Percentiles rank a stretch among this genome's conserved stretches.
These are phyloP conservation scores for Sonneratia caseolaris DNA, from an alignment of 345 rosid genomes.

Conservation along the genomic window DNA sequence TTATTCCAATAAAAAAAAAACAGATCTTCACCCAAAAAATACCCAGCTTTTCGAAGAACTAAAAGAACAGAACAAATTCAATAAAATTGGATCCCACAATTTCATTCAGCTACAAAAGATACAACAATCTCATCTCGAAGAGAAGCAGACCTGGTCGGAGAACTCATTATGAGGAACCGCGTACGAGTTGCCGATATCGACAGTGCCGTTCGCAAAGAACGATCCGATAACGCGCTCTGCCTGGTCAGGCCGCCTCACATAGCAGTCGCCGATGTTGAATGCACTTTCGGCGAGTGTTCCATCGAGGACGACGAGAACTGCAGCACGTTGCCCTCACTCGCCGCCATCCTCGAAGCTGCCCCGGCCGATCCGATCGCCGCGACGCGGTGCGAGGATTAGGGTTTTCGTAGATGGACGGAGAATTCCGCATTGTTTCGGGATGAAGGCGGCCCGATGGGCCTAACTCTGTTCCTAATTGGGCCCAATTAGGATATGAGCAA, in stretches of 20 bases:
- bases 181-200: slow-evolving; percentile 85
- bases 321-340: slow-evolving; percentile 56
- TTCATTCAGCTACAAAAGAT: not conserved
- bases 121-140: not conserved
- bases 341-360: slow-evolving; percentile 39
- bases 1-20: not conserved
- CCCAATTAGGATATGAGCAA: no score
- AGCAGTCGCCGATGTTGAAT: slow-evolving; percentile 90
- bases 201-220: slow-evolving; percentile 72
- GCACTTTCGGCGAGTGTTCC: slow-evolving; percentile 52
- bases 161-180: slow-evolving; percentile 97
- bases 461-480: no score
- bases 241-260: slow-evolving; percentile 84
- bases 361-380: not conserved
- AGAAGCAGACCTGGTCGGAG: slow-evolving; percentile 54
- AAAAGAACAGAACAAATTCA: not conserved
- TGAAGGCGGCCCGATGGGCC: no score
- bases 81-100: no score
- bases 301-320: slow-evolving; percentile 37
- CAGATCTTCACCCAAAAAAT: not conserved
- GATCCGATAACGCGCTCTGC: slow-evolving; percentile 95
- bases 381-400: not conserved
- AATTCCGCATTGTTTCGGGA: no score
- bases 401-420: not conserved
- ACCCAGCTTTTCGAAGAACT: not conserved